Conservation (phyloP, 2,329 filamentous ascomycete species). For the Calonectria pauciramosa region DNA sequence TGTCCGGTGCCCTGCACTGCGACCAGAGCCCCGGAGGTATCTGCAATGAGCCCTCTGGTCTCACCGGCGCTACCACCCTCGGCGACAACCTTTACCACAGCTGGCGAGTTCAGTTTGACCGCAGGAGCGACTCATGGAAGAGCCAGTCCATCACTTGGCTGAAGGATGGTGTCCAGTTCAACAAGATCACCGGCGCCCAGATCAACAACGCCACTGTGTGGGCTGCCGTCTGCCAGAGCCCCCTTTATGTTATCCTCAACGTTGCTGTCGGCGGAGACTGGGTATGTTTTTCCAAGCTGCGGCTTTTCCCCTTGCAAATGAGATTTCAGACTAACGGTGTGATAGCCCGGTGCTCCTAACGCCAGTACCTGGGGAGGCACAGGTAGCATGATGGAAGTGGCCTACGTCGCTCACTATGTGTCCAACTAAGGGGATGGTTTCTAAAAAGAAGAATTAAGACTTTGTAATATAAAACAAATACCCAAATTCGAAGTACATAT, state of each 20-base stretch:
- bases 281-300: conserved; percentile 53
- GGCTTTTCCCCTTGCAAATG: not conserved
- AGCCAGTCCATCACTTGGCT: conserved; percentile 67
- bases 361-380: conserved; percentile 56
- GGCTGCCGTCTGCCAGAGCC: conserved; percentile 63
- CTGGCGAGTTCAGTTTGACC: conserved; percentile 65
- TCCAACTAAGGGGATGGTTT: not conserved
- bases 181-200: conserved; percentile 58
- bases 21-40: conserved; percentile 58
- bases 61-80: conserved; percentile 52
- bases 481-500: not conserved
- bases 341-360: conserved; percentile 63
- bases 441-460: not conserved
- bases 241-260: conserved; percentile 67
- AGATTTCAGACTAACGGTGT: conserved; percentile 7
- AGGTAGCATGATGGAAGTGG: conserved; percentile 61
- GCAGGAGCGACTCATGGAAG: conserved; percentile 59
- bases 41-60: conserved; percentile 66
- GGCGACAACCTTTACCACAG: conserved; percentile 60
- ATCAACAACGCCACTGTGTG: conserved; percentile 63
- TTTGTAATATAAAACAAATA: conserved; percentile 3
- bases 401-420: conserved; percentile 57
- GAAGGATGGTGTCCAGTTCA: conserved; percentile 60
- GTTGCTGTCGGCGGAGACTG: conserved; percentile 67
- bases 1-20: conserved; percentile 67